These are phyloP conservation scores for Eucalyptus cloeziana DNA, from an alignment of 345 rosid species.

Conservation along the genomic window DNA sequence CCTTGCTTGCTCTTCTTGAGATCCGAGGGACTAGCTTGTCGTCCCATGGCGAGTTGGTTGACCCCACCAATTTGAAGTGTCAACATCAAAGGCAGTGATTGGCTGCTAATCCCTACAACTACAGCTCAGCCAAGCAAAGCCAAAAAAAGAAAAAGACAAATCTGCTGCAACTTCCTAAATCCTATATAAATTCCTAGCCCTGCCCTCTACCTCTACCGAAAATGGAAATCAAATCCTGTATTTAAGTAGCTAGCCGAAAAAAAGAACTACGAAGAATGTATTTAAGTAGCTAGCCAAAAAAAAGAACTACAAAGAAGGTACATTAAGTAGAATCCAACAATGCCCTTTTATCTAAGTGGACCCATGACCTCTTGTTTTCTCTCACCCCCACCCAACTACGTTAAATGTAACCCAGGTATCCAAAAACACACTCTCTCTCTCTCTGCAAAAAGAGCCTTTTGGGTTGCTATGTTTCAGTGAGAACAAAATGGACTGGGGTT, in stretches of 20 bases:
- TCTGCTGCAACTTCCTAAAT: background rate
- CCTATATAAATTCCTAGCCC: background rate
- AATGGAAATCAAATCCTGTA: background rate
- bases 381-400: background rate
- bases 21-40: background rate
- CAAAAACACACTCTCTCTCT: background rate
- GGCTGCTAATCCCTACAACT: fast-evolving
- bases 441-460: background rate
- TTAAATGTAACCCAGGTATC: background rate
- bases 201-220: background rate
- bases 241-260: background rate
- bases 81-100: background rate
- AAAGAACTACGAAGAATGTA: background rate
- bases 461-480: background rate
- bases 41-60: background rate
- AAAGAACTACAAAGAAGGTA: background rate
- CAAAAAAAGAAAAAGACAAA: background rate
- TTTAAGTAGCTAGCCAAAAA: background rate
- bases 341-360: background rate
- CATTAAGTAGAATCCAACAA: background rate
- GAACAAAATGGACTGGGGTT: background rate
- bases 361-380: background rate
- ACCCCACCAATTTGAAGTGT: background rate
- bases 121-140: background rate
- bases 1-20: no score